These are phyloP conservation scores for Verruconis gallopava DNA, from an alignment of 2,329 filamentous ascomycete species.

Conservation along the genomic window DNA sequence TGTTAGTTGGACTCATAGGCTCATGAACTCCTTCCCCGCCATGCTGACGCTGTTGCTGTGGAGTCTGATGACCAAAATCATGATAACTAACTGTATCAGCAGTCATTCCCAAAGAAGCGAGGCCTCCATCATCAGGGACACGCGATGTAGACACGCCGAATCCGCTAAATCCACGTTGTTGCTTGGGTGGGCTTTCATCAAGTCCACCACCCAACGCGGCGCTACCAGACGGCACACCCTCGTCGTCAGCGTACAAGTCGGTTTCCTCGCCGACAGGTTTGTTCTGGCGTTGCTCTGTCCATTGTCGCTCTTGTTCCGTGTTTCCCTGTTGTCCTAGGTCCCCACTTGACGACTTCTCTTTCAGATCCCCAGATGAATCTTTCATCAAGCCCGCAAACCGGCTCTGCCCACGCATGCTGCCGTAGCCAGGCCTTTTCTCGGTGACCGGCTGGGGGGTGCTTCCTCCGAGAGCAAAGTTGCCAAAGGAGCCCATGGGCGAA, in stretches of 20 bases:
- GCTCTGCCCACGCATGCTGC: slow-evolving; percentile 60
- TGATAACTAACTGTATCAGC: slow-evolving; percentile 44
- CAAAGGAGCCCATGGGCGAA: slow-evolving; percentile 72
- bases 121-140: slow-evolving; percentile 47
- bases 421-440: slow-evolving; percentile 60
- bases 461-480: slow-evolving; percentile 63
- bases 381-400: slow-evolving; percentile 80
- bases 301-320: slow-evolving; percentile 36
- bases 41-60: slow-evolving; percentile 29
- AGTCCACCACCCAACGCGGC: slow-evolving; percentile 64
- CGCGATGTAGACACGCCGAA: slow-evolving; percentile 34
- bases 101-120: slow-evolving; percentile 49
- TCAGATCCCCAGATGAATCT: slow-evolving; percentile 55
- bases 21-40: slow-evolving; percentile 41
- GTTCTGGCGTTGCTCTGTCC: slow-evolving; percentile 36
- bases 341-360: slow-evolving; percentile 38
- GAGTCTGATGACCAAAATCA: slow-evolving; percentile 43
- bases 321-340: slow-evolving; percentile 29
- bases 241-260: slow-evolving; percentile 57
- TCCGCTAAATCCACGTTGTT: slow-evolving; percentile 28
- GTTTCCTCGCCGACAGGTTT: slow-evolving; percentile 49
- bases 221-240: slow-evolving; percentile 50
- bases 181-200: slow-evolving; percentile 47
- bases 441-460: slow-evolving; percentile 41
- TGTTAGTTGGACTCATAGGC: slow-evolving; percentile 81